Conservation (phyloP, 2,329 filamentous ascomycete species). For the Colletotrichum sp. region DNA sequence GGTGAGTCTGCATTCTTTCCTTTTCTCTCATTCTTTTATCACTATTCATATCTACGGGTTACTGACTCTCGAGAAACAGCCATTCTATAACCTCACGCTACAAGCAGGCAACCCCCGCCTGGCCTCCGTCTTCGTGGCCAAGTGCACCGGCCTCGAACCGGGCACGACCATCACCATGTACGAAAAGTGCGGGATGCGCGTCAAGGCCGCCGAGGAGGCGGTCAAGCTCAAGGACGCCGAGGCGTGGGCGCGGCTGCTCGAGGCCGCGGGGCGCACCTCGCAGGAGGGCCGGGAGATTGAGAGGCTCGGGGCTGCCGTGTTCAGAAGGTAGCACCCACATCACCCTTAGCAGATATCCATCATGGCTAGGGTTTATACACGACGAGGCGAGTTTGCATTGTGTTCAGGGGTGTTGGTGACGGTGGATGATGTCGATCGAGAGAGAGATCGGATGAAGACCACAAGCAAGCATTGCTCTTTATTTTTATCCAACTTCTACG, state of each 20-base stretch:
- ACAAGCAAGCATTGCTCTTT: background rate
- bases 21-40: background rate
- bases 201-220: slow-evolving; percentile 91
- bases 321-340: slow-evolving; percentile 42
- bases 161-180: slow-evolving; percentile 87
- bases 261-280: slow-evolving; percentile 73
- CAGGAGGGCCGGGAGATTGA: slow-evolving; percentile 80
- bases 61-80: slow-evolving; percentile 49
- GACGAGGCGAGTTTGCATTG: slow-evolving; percentile 23
- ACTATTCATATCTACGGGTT: background rate
- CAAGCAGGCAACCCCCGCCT: slow-evolving; percentile 89
- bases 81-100: slow-evolving; percentile 89
- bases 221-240: slow-evolving; percentile 80
- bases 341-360: background rate
- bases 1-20: slow-evolving; percentile 55
- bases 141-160: slow-evolving; percentile 75
- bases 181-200: slow-evolving; percentile 90
- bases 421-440: background rate
- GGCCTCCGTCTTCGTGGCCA: slow-evolving; percentile 83
- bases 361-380: background rate
- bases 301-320: slow-evolving; percentile 68
- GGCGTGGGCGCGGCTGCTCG: slow-evolving; percentile 74
- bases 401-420: background rate
- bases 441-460: background rate
- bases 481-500: background rate